Evolutionary conservation across 2,329 filamentous ascomycete genomes (phyloP).

Genomic region (Fusarium globosum): DNA sequence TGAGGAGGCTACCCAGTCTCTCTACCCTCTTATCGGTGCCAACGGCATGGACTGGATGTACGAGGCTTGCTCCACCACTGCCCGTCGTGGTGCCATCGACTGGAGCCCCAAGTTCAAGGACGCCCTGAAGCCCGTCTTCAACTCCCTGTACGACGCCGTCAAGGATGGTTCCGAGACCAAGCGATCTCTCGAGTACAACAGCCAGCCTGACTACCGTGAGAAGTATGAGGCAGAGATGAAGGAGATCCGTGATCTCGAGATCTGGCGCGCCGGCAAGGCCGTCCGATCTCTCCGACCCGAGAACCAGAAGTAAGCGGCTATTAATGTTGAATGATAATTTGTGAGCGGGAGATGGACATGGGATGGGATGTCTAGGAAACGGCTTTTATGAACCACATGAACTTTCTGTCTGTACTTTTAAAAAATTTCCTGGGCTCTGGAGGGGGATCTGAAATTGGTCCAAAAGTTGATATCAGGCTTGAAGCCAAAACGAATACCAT

Average conservation of each 20-base stretch:
- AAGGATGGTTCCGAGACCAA: constrained; percentile 92
- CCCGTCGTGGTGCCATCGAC: constrained; percentile 97
- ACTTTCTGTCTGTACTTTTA: constrained; percentile 44
- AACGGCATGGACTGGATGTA: constrained; percentile 99
- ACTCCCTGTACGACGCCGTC: constrained; percentile 94
- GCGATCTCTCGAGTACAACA: constrained; percentile 97
- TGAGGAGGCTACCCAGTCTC: constrained; percentile 97
- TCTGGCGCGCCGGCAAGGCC: constrained; percentile 98
- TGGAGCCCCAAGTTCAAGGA: constrained; percentile 98
- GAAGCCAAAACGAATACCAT: constrained; percentile 40
- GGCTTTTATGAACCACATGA: constrained; percentile 40
- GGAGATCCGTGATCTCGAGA: constrained; percentile 97
- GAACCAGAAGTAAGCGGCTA: constrained; percentile 76
- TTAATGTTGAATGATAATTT: constrained; percentile 31
- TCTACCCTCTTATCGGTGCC: constrained; percentile 97
- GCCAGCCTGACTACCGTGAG: constrained; percentile 94
- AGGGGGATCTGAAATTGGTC: constrained; percentile 39
- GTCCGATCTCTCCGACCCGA: constrained; percentile 89
- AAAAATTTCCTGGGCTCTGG: constrained; percentile 38
- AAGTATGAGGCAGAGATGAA: constrained; percentile 98
- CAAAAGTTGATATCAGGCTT: constrained; percentile 45
- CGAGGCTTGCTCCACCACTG: constrained; percentile 98
- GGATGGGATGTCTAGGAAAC: constrained; percentile 30
- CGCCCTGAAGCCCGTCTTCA: constrained; percentile 98
- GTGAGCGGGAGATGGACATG: constrained; percentile 15